phyloP scores from a whole-genome alignment of 108 stramenopile genomes.

The Nitzschia palea region DNA sequence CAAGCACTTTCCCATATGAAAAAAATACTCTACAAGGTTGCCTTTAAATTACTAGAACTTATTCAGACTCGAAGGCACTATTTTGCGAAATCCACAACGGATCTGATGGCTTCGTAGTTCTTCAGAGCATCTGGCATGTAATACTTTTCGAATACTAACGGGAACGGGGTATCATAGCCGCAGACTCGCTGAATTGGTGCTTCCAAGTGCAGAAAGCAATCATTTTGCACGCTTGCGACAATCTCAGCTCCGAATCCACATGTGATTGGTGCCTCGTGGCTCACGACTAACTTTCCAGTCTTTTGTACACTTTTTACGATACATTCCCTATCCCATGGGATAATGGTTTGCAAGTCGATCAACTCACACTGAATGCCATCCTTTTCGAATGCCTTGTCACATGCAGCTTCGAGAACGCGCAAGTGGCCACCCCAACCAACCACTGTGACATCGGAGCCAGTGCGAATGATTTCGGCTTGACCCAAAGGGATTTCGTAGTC shows the following conservation, averaged over 20 bases:
- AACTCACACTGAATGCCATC: conserved; percentile 88
- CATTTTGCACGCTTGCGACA: conserved; percentile 77
- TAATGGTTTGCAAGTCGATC: conserved; percentile 94
- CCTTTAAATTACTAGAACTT: no score
- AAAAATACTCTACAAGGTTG: no score
- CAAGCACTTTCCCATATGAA: no score
- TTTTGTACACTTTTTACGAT: conserved; percentile 83
- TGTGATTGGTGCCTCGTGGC: conserved; percentile 95
- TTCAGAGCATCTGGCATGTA: conserved; percentile 92
- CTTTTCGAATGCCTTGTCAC: conserved; percentile 71
- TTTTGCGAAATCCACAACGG: conserved; percentile 49
- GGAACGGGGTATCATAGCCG: conserved; percentile 97
- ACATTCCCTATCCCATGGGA: conserved; percentile 93
- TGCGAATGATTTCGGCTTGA: conserved; percentile 84
- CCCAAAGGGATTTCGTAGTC: conserved; percentile 92
- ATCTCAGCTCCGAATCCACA: conserved; percentile 94
- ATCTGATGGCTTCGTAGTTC: conserved; percentile 89
- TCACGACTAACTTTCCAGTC: conserved; percentile 93
- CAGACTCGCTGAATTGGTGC: conserved; percentile 94
- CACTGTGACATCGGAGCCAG: conserved; percentile 91
- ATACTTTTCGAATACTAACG: conserved; percentile 88
- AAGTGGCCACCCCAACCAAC: conserved; percentile 94
- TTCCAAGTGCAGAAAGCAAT: conserved; percentile 88
- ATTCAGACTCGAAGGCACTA: no score
- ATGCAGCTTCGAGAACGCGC: conserved; percentile 68